Percentiles rank a stretch among this genome's conserved stretches.
Conservation (phyloP, 805 yeast genomes). For the Suhomyces xylopsoci region DNA sequence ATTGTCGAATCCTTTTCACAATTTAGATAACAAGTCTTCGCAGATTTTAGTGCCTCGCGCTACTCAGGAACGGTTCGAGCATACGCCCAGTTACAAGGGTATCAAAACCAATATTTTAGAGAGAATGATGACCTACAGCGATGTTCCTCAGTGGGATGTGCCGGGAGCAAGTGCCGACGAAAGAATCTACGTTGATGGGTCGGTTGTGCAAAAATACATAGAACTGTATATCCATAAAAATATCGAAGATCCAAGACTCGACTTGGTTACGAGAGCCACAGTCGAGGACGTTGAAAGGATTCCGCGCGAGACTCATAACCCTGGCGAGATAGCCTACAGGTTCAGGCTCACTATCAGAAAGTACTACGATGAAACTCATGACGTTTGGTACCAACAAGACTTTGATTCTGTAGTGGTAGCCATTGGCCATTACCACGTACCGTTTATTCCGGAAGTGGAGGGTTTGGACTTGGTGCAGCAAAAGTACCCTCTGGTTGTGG, state of each 20-base stretch:
- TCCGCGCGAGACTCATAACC: neutral
- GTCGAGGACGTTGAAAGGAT: constrained; percentile 37
- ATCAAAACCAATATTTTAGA: constrained; percentile 42
- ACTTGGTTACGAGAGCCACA: constrained; percentile 29
- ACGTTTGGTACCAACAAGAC: constrained; percentile 35
- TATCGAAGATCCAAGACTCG: constrained; percentile 14
- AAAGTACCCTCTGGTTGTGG: constrained; percentile 26
- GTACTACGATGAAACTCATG: constrained; percentile 18
- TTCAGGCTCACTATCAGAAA: constrained; percentile 32
- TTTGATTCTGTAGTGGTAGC: constrained; percentile 45
- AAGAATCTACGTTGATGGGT: constrained; percentile 26
- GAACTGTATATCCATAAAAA: constrained; percentile 24
- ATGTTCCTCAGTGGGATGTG: constrained; percentile 34
- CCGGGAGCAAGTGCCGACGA: constrained; percentile 17
- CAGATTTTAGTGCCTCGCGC: constrained; percentile 8
- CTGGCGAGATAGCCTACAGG: constrained; percentile 10
- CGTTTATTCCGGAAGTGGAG: constrained; percentile 42
- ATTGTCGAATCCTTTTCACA: constrained; percentile 23
- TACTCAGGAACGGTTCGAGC: constrained; percentile 26
- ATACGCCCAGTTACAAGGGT: constrained; percentile 27
- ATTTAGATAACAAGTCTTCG: constrained; percentile 1
- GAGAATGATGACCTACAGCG: constrained; percentile 45
- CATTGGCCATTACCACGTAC: constrained; percentile 48
- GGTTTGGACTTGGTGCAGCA: constrained; percentile 38
- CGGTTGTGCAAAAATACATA: constrained; percentile 26